These are phyloP conservation scores for Elongisporangium senticosum DNA, from an alignment of 352 stramenopile species.

Conservation along the genomic window DNA sequence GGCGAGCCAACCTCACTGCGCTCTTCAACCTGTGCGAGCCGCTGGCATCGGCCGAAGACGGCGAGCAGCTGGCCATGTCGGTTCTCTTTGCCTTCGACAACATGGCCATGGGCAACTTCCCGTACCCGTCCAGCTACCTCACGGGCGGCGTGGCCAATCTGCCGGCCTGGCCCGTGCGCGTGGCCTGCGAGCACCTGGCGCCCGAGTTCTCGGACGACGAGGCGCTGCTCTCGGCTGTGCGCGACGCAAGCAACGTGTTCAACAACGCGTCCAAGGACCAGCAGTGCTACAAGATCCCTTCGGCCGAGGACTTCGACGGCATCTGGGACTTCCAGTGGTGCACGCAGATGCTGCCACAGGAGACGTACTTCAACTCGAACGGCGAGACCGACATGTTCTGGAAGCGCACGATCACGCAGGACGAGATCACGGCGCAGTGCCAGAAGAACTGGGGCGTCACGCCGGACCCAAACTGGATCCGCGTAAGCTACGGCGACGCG, in stretches of 20 bases:
- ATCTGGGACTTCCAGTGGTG: constrained; percentile 92
- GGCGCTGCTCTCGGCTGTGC: constrained; percentile 40
- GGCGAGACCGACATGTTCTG: constrained; percentile 92
- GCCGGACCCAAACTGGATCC: constrained; percentile 71
- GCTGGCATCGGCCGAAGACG: constrained; percentile 32
- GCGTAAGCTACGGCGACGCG: constrained; percentile 67
- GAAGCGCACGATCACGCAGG: constrained; percentile 54
- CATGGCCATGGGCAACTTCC: constrained; percentile 94
- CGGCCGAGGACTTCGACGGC: constrained; percentile 68
- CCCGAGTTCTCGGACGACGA: constrained; percentile 34
- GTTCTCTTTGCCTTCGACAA: constrained; percentile 88
- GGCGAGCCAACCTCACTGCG: constrained; percentile 41
- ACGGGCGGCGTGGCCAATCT: constrained; percentile 64
- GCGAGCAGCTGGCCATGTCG: constrained; percentile 63
- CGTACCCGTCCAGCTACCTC: constrained; percentile 93
- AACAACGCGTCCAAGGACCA: constrained; percentile 84
- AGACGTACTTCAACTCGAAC: constrained; percentile 87
- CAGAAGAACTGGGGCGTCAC: constrained; percentile 54
- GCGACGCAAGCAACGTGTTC: constrained; percentile 77
- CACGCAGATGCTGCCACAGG: constrained; percentile 88
- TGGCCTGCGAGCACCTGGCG: constrained; percentile 75
- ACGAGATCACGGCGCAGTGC: constrained; percentile 58
- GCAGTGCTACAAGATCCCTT: constrained; percentile 68
- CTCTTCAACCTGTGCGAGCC: constrained; percentile 71
- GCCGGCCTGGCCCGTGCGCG: constrained; percentile 90